phyloP scores from a whole-genome alignment of 352 stramenopile genomes.

The Phytopythium helicoides region DNA sequence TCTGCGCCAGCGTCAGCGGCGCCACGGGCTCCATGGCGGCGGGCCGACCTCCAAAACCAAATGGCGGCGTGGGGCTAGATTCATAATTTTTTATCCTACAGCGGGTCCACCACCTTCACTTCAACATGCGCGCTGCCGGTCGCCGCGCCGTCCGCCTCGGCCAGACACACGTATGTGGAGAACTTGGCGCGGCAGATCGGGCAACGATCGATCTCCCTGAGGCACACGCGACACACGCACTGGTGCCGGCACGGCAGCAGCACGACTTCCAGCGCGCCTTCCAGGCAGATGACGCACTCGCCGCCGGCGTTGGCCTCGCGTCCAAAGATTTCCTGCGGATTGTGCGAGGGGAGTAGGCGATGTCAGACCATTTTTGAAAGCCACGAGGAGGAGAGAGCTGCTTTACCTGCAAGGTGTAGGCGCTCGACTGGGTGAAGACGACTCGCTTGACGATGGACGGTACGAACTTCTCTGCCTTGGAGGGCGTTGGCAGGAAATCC shows the following conservation, averaged over 20 bases:
- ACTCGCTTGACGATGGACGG: constrained; percentile 48
- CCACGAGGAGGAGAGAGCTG: too few species aligned
- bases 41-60: neutral
- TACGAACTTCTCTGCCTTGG: constrained; percentile 14
- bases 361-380: too few species aligned
- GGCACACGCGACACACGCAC: constrained; percentile 61
- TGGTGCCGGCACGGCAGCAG: constrained; percentile 65
- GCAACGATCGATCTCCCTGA: constrained; percentile 70
- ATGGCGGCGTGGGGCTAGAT: neutral
- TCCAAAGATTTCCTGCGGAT: constrained; percentile 64
- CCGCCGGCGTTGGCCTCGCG: constrained; percentile 15
- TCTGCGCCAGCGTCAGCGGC: constrained; percentile 47
- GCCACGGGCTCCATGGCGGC: neutral
- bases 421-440: constrained; percentile 33
- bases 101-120: constrained; percentile 6
- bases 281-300: constrained; percentile 72
- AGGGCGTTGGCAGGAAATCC: constrained; percentile 57
- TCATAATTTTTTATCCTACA: neutral
- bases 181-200: constrained; percentile 68
- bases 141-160: neutral
- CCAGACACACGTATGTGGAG: constrained; percentile 48
- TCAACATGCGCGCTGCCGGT: neutral
- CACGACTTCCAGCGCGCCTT: constrained; percentile 32
- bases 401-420: constrained; percentile 43
- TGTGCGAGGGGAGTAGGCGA: too few species aligned